Evolutionary conservation across 2,329 filamentous ascomycete species (phyloP), one percentile per base, ranked within the genome.

Genomic region (Fusarium anguioides): DNA sequence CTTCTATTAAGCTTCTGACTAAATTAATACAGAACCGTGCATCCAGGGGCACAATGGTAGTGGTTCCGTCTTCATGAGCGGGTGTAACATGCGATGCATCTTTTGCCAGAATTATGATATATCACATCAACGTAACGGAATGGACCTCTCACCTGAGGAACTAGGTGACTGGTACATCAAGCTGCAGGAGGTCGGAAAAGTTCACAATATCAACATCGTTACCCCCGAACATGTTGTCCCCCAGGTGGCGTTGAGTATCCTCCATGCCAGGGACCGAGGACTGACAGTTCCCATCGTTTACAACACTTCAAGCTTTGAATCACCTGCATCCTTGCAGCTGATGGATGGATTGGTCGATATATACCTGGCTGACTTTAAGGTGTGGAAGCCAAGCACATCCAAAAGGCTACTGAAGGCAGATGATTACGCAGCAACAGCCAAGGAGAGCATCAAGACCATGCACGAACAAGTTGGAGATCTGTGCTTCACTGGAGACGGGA

Each of bases 151-250:
- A 0, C 91, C 92, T 0, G 91, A 94, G 75, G 86, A 94, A 74
- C 84, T 97, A 6, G 93, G 86, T 7, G 89, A 91, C 51, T 96
- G 93, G 93, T 94, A 91, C 77, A 72, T 96, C 57, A 96, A 96
- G 79, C 81, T 96, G 40, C 92, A 96, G 75, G 84, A 92, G 26
- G 85, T 92, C 4, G 93, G 92, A n/a, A 81, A 84, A 10, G 91
- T 93, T n/a, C 92, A 96, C 80, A 96, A 96, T 75, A 94, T 96
- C 82, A 96, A 97, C 76, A 86, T 95, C 21, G 86, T 96, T 58
- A 96, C 92, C 0, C 92, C 93, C 0, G 93, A 96, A 75, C 93
- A 96, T 76, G 91, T 96, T 18, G 92, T 94, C 6, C 92, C 93
- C 0, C 93, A 96, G 75, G 91, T 96, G 11, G 91, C 87, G 2